Evolutionary conservation across 257 asterid genomes (phyloP), one percentile per base, ranked within the genome.

Genomic region (Nicotiana obtusifolia): DNA sequence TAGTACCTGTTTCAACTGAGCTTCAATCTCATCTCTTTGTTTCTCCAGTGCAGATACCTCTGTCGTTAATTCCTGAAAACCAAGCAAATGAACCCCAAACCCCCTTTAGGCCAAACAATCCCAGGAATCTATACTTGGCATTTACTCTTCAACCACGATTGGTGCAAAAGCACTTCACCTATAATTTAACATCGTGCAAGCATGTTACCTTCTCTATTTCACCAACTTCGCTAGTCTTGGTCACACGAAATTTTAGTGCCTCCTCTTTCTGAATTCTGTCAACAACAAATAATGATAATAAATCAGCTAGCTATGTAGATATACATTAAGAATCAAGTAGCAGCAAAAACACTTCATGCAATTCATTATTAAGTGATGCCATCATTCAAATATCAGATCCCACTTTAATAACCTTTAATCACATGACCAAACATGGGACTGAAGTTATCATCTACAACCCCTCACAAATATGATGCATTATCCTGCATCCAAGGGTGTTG

Each of bases 261-360:
- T 95, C 99, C 88, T 94, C 98, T 87, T 93, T 95, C 87, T 95
- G 98, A 78, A 83, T 67, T 89, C 98, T 95, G 90, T 87, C 82
- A 85, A 87, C 82, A 78, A 14, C n/a, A 84, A 59, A 41, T 53
- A 64, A 84, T 81, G 69, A 53, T 81, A 81, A 80, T 33, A 82
- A 76, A 80, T 80, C 67, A 82, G 49, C 44, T 14, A 9, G 24
- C 30, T 24, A 68, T 13, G 64, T 54, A 22, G 47, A 65, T 11
- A 65, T 44, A 77, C 61, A 82, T 7, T 75, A 47, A 75, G 80
- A 75, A 75, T 49, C 17, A 49, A 49, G 80, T 75, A 24, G 80
- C 80, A 49, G 80, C 41, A 49, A 16, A 26, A 26, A 56, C 44
- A 49, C 16, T 22, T 73, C 62, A 26, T 44, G 2, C 80, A 75